These are phyloP conservation scores for Physcomitrellopsis africana DNA, from an alignment of 225 moss, liverwort and hornwort genomes.

Conservation along the genomic window DNA sequence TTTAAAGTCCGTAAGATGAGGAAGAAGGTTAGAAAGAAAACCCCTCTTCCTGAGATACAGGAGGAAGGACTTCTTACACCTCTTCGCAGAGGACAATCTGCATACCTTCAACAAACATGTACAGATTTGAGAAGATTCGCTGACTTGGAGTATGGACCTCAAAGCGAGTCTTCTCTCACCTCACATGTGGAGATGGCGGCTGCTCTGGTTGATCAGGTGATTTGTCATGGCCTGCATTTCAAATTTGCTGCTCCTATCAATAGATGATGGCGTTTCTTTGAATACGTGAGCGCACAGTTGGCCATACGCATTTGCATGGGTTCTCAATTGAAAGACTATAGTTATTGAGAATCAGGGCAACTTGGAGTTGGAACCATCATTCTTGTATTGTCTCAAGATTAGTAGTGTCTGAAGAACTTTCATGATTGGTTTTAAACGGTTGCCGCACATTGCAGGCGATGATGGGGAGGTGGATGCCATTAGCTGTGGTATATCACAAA, in stretches of 20 bases:
- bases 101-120: constrained; percentile 36
- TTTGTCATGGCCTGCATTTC: not conserved
- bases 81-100: constrained; percentile 59
- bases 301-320: no score
- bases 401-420: not conserved
- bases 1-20: constrained; percentile 49
- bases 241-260: no score
- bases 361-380: not conserved
- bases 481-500: constrained; percentile 78
- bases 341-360: no score
- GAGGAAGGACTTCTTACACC: constrained; percentile 71
- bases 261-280: no score
- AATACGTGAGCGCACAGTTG: no score
- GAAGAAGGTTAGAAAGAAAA: constrained; percentile 63
- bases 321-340: no score
- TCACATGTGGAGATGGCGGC: constrained; percentile 81
- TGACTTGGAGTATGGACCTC: constrained; percentile 41
- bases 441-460: constrained; percentile 58
- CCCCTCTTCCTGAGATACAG: constrained; percentile 76
- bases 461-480: constrained; percentile 80
- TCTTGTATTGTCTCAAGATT: not conserved
- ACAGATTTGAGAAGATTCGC: constrained; percentile 31
- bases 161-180: constrained; percentile 57
- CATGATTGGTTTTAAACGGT: not conserved
- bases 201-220: constrained; percentile 83